These are phyloP conservation scores for Candida sakaeoensis DNA, from an alignment of 805 yeast species.

Conservation along the genomic window DNA sequence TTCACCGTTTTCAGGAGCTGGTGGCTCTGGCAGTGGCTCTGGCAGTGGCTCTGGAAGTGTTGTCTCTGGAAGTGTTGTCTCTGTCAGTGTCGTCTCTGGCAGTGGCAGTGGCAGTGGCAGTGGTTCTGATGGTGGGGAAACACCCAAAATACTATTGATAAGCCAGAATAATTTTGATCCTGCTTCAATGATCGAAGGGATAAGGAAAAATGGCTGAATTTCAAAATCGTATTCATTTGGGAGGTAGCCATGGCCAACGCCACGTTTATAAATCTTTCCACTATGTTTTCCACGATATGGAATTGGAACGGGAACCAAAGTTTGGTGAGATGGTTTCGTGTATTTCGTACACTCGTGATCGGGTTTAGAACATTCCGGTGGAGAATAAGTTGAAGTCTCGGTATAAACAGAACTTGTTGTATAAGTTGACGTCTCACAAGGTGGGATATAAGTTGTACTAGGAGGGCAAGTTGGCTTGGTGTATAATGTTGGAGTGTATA, in stretches of 20 bases:
- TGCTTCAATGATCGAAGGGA: background rate
- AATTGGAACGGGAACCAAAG: background rate
- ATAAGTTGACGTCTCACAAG: background rate
- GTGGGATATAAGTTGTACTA: background rate
- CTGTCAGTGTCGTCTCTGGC: too few species aligned
- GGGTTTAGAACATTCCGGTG: too few species aligned
- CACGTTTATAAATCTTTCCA: background rate
- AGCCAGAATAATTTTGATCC: background rate
- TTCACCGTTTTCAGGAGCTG: too few species aligned
- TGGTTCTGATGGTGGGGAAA: too few species aligned
- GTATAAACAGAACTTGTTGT: too few species aligned
- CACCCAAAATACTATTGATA: conserved; percentile 40
- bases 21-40: too few species aligned
- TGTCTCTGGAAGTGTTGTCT: too few species aligned
- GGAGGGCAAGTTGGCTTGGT: background rate
- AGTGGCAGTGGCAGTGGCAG: too few species aligned
- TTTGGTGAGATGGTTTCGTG: background rate
- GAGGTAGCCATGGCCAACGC: background rate
- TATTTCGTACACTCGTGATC: too few species aligned
- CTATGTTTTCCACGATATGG: background rate
- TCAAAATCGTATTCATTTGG: background rate
- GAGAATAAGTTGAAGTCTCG: too few species aligned
- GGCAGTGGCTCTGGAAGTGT: too few species aligned
- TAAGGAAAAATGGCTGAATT: conserved; percentile 1
- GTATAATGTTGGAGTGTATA: conserved; percentile 3